These are phyloP conservation scores for Apiospora arundinis DNA, from an alignment of 2,329 filamentous ascomycete genomes.

Conservation along the genomic window DNA sequence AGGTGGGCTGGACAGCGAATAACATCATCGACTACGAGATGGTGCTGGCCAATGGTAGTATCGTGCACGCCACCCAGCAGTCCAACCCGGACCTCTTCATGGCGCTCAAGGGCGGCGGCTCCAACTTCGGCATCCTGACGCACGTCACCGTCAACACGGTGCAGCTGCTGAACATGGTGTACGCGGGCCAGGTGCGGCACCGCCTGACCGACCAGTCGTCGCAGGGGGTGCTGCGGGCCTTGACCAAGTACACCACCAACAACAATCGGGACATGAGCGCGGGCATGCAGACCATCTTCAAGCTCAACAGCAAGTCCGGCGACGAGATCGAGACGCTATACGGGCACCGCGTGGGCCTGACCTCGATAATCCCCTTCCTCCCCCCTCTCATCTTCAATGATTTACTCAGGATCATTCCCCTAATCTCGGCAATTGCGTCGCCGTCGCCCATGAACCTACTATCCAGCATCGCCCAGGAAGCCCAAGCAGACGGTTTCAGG, in stretches of 20 bases:
- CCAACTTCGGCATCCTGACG: slow-evolving; percentile 53
- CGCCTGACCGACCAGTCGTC: background rate
- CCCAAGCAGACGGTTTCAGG: background rate
- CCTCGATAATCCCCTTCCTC: background rate
- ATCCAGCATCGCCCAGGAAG: background rate
- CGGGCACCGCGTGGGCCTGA: background rate
- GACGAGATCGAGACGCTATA: background rate
- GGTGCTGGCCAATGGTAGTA: slow-evolving; percentile 49
- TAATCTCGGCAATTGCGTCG: background rate
- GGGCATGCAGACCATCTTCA: background rate
- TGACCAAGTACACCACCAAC: background rate
- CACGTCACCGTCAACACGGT: slow-evolving; percentile 40
- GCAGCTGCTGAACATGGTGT: slow-evolving; percentile 15
- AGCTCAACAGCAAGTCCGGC: background rate
- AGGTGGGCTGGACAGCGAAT: slow-evolving; percentile 53
- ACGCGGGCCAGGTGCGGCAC: background rate
- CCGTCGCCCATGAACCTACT: background rate
- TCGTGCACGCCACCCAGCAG: slow-evolving; percentile 46
- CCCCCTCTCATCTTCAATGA: background rate
- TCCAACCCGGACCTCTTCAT: slow-evolving; percentile 51
- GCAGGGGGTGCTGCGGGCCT: background rate
- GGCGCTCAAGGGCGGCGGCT: slow-evolving; percentile 55
- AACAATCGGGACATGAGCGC: background rate
- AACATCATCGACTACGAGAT: slow-evolving; percentile 52
- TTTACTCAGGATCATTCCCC: background rate